Conservation (phyloP, 805 yeast genomes). For the Sugiyamaella lignohabitans region DNA sequence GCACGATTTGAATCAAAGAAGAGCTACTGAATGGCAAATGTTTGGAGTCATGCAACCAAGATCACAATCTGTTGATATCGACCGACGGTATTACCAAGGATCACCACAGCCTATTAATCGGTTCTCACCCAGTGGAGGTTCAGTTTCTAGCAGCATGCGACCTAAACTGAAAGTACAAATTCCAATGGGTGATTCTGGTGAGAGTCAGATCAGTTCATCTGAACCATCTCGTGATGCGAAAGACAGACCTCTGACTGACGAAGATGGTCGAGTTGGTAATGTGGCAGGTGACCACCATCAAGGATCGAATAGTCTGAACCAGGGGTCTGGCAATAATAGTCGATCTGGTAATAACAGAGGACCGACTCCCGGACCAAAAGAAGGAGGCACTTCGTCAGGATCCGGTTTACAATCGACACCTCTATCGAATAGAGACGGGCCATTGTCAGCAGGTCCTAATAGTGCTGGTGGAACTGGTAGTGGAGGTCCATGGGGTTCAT, state of each 20-base stretch:
- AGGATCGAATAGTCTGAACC: background rate
- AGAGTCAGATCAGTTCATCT: constrained; percentile 16
- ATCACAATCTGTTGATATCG: constrained; percentile 13
- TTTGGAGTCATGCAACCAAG: constrained; percentile 10
- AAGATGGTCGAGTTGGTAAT: background rate
- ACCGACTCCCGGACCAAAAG: background rate
- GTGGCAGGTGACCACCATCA: background rate
- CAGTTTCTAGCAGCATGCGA: constrained; percentile 15
- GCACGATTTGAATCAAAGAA: background rate
- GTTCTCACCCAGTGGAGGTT: background rate
- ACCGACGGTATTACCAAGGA: constrained; percentile 3
- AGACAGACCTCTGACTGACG: constrained; percentile 2
- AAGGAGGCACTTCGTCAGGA: background rate
- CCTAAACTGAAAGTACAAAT: constrained; percentile 36
- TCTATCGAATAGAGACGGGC: constrained; percentile 2
- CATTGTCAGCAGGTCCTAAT: constrained; percentile 12
- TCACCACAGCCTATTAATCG: constrained; percentile 2
- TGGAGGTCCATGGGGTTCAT: constrained; percentile 26
- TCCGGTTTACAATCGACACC: constrained; percentile 2
- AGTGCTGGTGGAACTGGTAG: constrained; percentile 11
- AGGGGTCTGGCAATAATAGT: background rate
- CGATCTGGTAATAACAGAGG: background rate
- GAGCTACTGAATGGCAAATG: constrained; percentile 7
- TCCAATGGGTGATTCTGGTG: constrained; percentile 26
- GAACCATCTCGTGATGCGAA: constrained; percentile 23